Percentiles rank a stretch among this genome's conserved stretches.
phyloP scores from a whole-genome alignment of 2,329 filamentous ascomycete species.

The Phyllosticta capitalensis region DNA sequence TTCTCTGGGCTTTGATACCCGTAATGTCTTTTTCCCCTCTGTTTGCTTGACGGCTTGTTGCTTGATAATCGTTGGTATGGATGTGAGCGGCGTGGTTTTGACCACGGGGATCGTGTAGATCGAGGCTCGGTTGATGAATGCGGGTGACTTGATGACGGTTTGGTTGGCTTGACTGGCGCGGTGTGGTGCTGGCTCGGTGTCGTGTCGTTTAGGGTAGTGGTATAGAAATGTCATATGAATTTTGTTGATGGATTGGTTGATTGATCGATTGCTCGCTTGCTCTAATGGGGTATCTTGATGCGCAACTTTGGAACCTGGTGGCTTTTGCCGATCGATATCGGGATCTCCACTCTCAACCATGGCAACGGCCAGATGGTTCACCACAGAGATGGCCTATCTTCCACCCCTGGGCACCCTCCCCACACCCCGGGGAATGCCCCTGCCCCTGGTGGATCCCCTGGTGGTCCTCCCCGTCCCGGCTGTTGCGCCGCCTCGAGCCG shows the following conservation, averaged over 20 bases:
- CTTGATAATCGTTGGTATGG: background rate
- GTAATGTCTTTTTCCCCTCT: background rate
- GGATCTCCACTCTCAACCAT: background rate
- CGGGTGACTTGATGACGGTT: background rate
- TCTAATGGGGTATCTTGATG: background rate
- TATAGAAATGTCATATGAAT: background rate
- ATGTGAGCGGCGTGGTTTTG: background rate
- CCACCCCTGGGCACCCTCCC: slow-evolving; percentile 26
- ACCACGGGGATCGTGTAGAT: too few relatives aligned
- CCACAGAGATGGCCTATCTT: too few relatives aligned
- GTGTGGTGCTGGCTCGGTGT: background rate
- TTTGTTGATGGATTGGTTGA: background rate
- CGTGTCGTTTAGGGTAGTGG: too few relatives aligned
- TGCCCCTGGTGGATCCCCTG: slow-evolving; percentile 17
- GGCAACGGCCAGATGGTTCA: too few relatives aligned
- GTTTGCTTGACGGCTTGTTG: background rate
- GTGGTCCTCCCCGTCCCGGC: slow-evolving; percentile 12
- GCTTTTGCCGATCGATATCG: background rate
- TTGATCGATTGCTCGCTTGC: background rate
- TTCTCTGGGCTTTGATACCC: background rate
- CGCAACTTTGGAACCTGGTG: background rate
- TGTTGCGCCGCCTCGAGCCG: slow-evolving; percentile 12
- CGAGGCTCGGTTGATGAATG: too few relatives aligned
- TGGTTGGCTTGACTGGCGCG: background rate
- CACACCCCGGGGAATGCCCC: slow-evolving; percentile 27